Percentiles rank a stretch among this genome's conserved stretches.
Conservation (phyloP, 345 rosid species). For the Eutrema yunnanense region DNA sequence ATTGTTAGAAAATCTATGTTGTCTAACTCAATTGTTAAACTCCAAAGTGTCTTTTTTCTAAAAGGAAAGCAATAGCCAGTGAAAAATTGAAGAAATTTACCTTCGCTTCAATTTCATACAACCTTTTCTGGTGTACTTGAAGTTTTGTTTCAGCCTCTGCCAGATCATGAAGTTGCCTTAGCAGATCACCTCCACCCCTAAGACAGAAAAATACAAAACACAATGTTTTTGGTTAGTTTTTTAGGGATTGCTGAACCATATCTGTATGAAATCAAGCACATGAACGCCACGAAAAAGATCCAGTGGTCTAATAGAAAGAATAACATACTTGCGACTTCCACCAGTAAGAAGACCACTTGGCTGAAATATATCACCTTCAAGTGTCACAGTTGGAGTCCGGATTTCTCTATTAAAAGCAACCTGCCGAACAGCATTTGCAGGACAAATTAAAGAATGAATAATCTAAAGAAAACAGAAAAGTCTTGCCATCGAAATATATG, state of each 20-base stretch:
- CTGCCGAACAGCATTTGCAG: slow-evolving; percentile 34
- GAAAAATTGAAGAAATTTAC: slow-evolving; percentile 26
- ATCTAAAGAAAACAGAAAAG: background rate
- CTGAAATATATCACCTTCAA: slow-evolving; percentile 86
- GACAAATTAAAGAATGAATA: slow-evolving; percentile 1
- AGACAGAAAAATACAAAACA: background rate
- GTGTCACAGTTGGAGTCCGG: slow-evolving; percentile 74
- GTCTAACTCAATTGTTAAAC: background rate
- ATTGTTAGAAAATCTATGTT: background rate
- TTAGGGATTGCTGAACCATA: background rate
- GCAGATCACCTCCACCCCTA: slow-evolving; percentile 83
- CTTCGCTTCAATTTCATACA: slow-evolving; percentile 73
- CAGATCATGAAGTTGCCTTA: slow-evolving; percentile 73
- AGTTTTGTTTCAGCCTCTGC: slow-evolving; percentile 73
- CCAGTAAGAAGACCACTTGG: slow-evolving; percentile 95
- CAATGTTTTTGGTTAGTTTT: background rate
- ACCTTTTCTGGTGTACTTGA: slow-evolving; percentile 49
- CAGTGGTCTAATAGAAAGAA: background rate
- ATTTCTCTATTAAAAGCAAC: slow-evolving; percentile 68
- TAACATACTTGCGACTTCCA: slow-evolving; percentile 78
- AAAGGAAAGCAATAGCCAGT: background rate
- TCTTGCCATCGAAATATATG: background rate
- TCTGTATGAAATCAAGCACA: background rate
- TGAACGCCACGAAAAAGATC: background rate
- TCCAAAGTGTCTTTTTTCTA: background rate